Base-by-base conservation (phyloP, 805 yeast species). In the Candida alai region DNA sequence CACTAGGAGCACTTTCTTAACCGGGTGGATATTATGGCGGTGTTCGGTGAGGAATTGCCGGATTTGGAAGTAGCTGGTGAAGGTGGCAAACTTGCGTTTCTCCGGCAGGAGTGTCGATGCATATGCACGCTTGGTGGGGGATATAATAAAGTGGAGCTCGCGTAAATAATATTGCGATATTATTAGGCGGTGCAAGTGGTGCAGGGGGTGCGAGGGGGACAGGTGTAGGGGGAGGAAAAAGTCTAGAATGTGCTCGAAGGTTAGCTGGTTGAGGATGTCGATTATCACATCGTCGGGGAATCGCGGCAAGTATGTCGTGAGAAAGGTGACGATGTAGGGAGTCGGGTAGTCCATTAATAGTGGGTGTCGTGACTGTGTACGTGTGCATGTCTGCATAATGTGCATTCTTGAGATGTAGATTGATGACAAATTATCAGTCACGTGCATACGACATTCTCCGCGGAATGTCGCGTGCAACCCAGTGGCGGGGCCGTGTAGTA, bases 71-170 rank as follows among this genome's bases (percentile, higher is more conserved):
- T 32, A 59, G 11, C 54, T 51, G 19, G 37, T 39, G 16, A 63
- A 47, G 28, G 45, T 51, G 21, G 38, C 11, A 47, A 33, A 32
- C 9, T 25, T 34, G 38, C 20, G 28, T 33, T 19, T 34, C 4
- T n/a, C 5, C 6, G 10, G 4, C 5, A 34, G 19, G 30, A 21
- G 21, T 35, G 31, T n/a, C 27, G 37, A 33, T 34, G 42, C 26
- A 21, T 33, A 35, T 33, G 46, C 34, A 18, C 34, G 9, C 24
- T 17, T 19, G 26, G 30, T 32, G 3, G 68, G 68, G 7, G 59
- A 44, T 8, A 63, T 41, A 2, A 59, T 43, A 18, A 62, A 54
- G 35, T 62, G 68, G 6, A 63, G 17, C 24, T 63, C 68, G 28
- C 50, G 48, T 32, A 44, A 22, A 44, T 48, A 64, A 42, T 47